Conservation (phyloP, 2,329 filamentous ascomycete genomes). For the Trichoderma polysporum region DNA sequence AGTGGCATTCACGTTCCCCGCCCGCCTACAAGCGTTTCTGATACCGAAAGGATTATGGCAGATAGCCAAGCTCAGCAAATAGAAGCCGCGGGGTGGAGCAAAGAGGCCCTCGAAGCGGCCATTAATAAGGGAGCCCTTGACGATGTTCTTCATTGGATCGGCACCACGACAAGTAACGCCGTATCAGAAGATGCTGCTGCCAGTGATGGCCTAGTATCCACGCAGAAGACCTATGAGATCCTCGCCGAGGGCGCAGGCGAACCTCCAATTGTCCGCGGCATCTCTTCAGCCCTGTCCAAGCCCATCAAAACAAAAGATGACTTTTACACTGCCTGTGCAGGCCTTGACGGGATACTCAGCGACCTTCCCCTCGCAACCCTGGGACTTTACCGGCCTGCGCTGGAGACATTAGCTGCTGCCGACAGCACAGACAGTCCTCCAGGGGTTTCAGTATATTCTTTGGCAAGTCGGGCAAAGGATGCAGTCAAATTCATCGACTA, state of each 20-base stretch:
- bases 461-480: not conserved
- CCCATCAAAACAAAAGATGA: not conserved
- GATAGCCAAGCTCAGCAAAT: not conserved
- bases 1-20: not conserved
- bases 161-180: not conserved
- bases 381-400: not conserved
- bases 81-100: not conserved
- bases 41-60: not conserved
- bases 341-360: not conserved
- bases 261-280: not conserved
- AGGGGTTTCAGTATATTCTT: not conserved
- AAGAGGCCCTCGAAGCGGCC: not conserved
- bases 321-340: not conserved
- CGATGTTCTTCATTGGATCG: not conserved
- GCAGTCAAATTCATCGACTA: conserved; percentile 13
- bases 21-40: not conserved
- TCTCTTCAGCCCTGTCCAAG: not conserved
- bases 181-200: not conserved
- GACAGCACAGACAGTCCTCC: not conserved
- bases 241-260: not conserved
- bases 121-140: not conserved
- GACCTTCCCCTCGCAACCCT: conserved; percentile 6
- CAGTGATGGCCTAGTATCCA: not conserved
- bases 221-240: not conserved
- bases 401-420: not conserved